Percentiles rank a stretch among this genome's conserved stretches.
Evolutionary conservation across 2,329 filamentous ascomycete genomes (phyloP).

Genomic region (Diaporthe ampelina): DNA sequence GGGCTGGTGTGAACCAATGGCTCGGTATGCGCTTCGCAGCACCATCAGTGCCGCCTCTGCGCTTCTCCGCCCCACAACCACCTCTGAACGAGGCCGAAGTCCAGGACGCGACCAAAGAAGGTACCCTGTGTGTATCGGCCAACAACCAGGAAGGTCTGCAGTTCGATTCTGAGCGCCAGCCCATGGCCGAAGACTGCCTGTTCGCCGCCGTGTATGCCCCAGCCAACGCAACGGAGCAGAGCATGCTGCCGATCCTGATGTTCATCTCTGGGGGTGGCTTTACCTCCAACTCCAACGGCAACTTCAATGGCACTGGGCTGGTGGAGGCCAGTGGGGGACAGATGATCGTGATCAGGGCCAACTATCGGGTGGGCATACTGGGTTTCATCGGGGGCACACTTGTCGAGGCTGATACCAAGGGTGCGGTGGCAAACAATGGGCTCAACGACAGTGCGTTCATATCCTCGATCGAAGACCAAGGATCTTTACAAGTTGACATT

Average conservation of each 20-base stretch:
- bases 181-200: conserved; percentile 38
- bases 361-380: conserved; percentile 37
- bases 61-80: conserved; percentile 32
- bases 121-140: conserved; percentile 28
- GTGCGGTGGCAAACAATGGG: conserved; percentile 30
- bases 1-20: conserved; percentile 33
- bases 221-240: conserved; percentile 31
- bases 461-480: too few relatives aligned
- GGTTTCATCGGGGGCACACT: conserved; percentile 36
- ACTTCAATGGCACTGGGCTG: conserved; percentile 34
- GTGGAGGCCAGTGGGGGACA: conserved; percentile 35
- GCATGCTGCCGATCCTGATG: conserved; percentile 35
- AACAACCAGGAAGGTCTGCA: conserved; percentile 37
- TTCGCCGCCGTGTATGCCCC: conserved; percentile 37
- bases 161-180: conserved; percentile 34
- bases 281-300: conserved; percentile 36
- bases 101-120: conserved; percentile 37
- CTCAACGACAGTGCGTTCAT: conserved; percentile 29
- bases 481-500: neutral
- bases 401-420: conserved; percentile 32
- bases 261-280: conserved; percentile 36
- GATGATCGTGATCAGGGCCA: conserved; percentile 35
- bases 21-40: conserved; percentile 32
- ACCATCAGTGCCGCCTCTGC: conserved; percentile 28
- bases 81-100: conserved; percentile 20